These are phyloP conservation scores for Gossypium gossypioides DNA, from an alignment of 441 rosid species.

Conservation along the genomic window DNA sequence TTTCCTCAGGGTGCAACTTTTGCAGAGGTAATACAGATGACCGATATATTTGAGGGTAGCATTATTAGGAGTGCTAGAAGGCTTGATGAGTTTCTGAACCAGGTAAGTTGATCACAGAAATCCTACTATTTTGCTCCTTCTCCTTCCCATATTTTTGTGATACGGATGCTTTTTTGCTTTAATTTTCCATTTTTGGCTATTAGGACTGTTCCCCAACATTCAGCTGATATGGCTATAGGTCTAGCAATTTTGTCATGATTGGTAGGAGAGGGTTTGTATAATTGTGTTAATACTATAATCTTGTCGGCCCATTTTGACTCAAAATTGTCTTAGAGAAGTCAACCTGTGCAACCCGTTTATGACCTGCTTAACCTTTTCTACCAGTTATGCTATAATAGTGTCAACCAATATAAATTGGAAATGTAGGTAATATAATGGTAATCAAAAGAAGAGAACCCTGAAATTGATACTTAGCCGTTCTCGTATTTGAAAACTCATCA, in stretches of 20 bases:
- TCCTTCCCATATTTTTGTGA: not conserved
- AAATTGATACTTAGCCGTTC: not conserved
- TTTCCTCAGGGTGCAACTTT: slow-evolving; percentile 68
- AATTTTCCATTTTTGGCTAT: not conserved
- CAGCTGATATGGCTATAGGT: no score
- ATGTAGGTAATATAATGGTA: not conserved
- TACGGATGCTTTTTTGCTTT: not conserved
- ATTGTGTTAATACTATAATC: not conserved
- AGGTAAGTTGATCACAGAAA: slow-evolving; percentile 34
- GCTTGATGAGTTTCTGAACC: slow-evolving; percentile 90
- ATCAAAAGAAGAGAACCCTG: not conserved
- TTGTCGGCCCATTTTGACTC: not conserved
- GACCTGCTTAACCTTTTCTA: not conserved
- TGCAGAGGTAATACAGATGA: slow-evolving; percentile 86
- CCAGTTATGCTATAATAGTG: not conserved
- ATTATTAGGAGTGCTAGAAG: slow-evolving; percentile 86
- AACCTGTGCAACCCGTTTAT: not conserved
- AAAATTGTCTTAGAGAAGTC: not conserved
- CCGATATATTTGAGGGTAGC: slow-evolving; percentile 95
- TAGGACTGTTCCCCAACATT: not conserved
- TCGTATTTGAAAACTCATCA: not conserved
- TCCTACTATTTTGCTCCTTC: not conserved
- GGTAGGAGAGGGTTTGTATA: not conserved
- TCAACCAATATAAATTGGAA: not conserved
- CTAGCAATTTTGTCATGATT: not conserved